A percentile compares a stretch with the other conserved stretches of the same genome.
These are phyloP conservation scores for Neoboletus subvelutipes DNA, from an alignment of 768 basidiomycete species.

Conservation along the genomic window DNA sequence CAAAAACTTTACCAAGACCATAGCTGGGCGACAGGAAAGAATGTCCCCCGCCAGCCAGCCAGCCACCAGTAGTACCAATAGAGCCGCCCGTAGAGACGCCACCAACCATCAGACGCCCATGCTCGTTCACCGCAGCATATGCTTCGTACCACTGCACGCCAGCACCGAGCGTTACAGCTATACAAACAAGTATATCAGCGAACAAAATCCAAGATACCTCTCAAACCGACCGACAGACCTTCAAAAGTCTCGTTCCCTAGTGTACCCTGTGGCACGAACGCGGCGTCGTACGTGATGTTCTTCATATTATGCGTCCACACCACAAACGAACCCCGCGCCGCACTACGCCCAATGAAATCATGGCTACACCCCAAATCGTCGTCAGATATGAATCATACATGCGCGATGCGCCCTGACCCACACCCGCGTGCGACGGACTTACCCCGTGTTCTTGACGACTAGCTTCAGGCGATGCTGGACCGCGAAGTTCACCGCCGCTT, in stretches of 20 bases:
- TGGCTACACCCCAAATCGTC: constrained; percentile 22
- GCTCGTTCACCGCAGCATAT: constrained; percentile 38
- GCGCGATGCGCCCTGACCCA: not conserved
- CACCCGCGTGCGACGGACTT: not conserved
- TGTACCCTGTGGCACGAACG: constrained; percentile 35
- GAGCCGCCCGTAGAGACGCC: constrained; percentile 40
- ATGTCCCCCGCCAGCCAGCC: constrained; percentile 49
- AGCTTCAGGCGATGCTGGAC: constrained; percentile 15
- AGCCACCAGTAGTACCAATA: constrained; percentile 50
- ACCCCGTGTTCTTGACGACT: constrained; percentile 28
- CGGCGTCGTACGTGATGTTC: constrained; percentile 33
- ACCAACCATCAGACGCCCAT: constrained; percentile 46
- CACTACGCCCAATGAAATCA: constrained; percentile 40
- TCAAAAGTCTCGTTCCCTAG: constrained; percentile 5
- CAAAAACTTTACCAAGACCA: constrained; percentile 39
- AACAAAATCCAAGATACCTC: not conserved
- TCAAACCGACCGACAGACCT: not conserved
- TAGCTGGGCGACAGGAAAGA: constrained; percentile 38
- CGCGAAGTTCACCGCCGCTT: constrained; percentile 23
- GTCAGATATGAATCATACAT: not conserved
- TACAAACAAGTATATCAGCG: constrained; percentile 14
- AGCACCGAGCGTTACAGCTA: constrained; percentile 35
- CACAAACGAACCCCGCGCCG: constrained; percentile 37
- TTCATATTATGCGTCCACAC: constrained; percentile 45
- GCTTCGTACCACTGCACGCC: constrained; percentile 49